Evolutionary conservation across 2,329 filamentous ascomycete genomes (phyloP).

Genomic region (Fusarium sp.): DNA sequence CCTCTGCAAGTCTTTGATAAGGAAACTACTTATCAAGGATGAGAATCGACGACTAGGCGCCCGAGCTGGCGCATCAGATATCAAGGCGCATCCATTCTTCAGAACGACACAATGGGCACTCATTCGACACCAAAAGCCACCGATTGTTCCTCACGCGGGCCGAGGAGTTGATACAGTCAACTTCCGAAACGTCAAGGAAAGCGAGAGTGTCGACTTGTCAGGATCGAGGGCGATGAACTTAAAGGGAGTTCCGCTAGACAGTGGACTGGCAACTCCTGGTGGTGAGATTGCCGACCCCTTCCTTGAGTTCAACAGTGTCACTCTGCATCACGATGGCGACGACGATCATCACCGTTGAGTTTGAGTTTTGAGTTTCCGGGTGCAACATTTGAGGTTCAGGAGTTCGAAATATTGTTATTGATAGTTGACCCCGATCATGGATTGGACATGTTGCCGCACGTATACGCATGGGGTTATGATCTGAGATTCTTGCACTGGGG

Average conservation of each 20-base stretch:
- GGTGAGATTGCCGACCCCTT: conserved; percentile 89
- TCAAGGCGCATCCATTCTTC: conserved; percentile 97
- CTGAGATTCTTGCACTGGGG: conserved; percentile 37
- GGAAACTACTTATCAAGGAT: conserved; percentile 97
- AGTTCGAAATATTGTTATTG: conserved; percentile 9
- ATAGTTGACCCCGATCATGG: conserved; percentile 13
- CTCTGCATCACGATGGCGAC: conserved; percentile 94
- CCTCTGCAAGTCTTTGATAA: conserved; percentile 94
- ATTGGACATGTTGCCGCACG: conserved; percentile 27
- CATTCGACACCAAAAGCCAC: conserved; percentile 96
- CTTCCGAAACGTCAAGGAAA: conserved; percentile 98
- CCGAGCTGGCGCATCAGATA: conserved; percentile 93
- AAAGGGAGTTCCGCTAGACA: conserved; percentile 88
- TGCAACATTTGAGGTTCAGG: not conserved
- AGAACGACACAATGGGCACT: conserved; percentile 95
- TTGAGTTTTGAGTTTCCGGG: not conserved
- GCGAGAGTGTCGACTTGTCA: conserved; percentile 88
- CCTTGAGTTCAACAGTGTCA: conserved; percentile 98
- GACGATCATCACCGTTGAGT: conserved; percentile 57
- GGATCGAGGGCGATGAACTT: conserved; percentile 62
- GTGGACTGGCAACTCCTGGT: conserved; percentile 84
- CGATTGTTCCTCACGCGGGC: conserved; percentile 92
- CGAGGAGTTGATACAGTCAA: conserved; percentile 94
- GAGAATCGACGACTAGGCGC: conserved; percentile 93
- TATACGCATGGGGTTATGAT: conserved; percentile 38